These are phyloP conservation scores for Endogone sp. DNA, from an alignment of 192 early-diverging fungal species.

Conservation along the genomic window DNA sequence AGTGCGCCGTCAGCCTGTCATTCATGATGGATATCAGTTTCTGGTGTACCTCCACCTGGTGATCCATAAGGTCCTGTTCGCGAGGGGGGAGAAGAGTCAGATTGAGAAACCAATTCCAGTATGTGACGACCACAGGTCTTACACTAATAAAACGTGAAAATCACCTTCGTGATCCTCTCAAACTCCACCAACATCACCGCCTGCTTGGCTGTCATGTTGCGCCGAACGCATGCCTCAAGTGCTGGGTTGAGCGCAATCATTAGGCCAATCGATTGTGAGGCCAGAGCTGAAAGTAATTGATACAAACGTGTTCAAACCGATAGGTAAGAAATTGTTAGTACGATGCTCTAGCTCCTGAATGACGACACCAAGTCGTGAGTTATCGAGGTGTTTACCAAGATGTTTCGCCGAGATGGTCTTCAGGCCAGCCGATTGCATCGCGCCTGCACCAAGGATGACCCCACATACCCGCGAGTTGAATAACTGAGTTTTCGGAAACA, in stretches of 20 bases:
- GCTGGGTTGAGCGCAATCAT: constrained; percentile 87
- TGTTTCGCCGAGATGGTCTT: constrained; percentile 98
- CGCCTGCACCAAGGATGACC: constrained; percentile 96
- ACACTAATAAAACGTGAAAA: background rate
- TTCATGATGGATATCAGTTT: constrained; percentile 97
- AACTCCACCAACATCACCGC: constrained; percentile 82
- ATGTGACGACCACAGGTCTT: too few species aligned
- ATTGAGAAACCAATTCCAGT: constrained; percentile 1
- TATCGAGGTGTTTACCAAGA: constrained; percentile 50
- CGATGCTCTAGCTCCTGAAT: too few species aligned
- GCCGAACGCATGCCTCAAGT: constrained; percentile 70
- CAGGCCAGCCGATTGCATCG: constrained; percentile 93
- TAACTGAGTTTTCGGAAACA: constrained; percentile 57
- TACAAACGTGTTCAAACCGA: background rate
- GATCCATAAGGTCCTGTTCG: constrained; percentile 76
- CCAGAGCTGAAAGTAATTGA: constrained; percentile 56
- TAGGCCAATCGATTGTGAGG: constrained; percentile 87
- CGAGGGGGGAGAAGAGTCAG: constrained; percentile 9
- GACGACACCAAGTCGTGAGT: too few species aligned
- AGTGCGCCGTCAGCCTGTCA: constrained; percentile 77
- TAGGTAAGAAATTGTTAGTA: too few species aligned
- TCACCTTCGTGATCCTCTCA: constrained; percentile 67
- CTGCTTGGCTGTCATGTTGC: constrained; percentile 74
- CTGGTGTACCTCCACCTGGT: constrained; percentile 85
- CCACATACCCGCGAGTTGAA: constrained; percentile 97